Evolutionary conservation across 2,329 filamentous ascomycete species (phyloP), one percentile per base, ranked within the genome.

Genomic region (Zymoseptoria crescenta): DNA sequence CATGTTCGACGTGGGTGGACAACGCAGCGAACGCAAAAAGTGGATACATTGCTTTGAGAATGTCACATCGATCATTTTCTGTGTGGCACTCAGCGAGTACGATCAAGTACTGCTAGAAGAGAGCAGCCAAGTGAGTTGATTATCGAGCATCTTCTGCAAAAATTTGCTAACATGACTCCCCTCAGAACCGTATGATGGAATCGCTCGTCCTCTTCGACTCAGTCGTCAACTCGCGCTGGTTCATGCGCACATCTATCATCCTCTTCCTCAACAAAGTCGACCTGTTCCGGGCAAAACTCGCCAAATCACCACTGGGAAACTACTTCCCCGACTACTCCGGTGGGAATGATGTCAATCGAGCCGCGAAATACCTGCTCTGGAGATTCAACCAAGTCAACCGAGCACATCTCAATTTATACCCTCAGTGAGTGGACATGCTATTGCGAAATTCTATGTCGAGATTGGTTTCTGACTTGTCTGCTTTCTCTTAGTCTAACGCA

Each of bases 21-120:
- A 99, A 76, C 82, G 94, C 72, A 97, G 93, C 74, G 94, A 99
- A 77, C 85, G 94, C 63, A 99, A 99, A 81, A 99, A 99, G 79
- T 99, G 94, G 94, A 99, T 99, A 72, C 94, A 99, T 77, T 99
- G 94, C 79, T 99, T 99, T 75, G 94, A 99, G 75, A 97, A 97
- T 69, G 94, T 99, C 69, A 99, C 94, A 50, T 97, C 94, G 3
- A 99, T 99, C 75, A 99, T 99, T 67, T 99, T 99, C 77, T 99
- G 94, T 72, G 94, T 99, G 62, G 94, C 94, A 16, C 79, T 99
- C 68, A 97, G 92, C 78, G 94, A 99, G 76, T 99, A 99, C 74
- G 94, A 99, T 72, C 94, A 99, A 77, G 93, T 96, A 4, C 80
- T 99, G 56, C 80, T 99, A 49, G 94, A 99, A 76, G 94, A 97